phyloP scores from a whole-genome alignment of 1,284 basidiomycete genomes.

The Ceratobasidium sp. region DNA sequence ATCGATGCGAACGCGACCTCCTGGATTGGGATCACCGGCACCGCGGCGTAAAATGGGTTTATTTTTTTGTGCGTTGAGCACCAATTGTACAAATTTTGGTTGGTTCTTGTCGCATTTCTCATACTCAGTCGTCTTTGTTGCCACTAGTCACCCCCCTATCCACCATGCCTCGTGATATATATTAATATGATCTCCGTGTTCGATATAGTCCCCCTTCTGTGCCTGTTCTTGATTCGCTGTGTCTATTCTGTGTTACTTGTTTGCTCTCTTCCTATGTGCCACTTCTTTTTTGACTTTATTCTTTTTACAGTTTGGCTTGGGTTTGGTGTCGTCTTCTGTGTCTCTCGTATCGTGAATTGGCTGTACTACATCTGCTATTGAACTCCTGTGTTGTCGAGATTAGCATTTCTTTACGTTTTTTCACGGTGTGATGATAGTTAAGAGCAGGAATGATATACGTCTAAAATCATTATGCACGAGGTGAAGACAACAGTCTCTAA shows the following conservation, averaged over 20 bases:
- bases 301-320: conserved; percentile 39
- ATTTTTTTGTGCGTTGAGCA: conserved; percentile 2
- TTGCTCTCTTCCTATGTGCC: conserved; percentile 9
- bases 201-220: conserved; percentile 12
- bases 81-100: conserved; percentile 15
- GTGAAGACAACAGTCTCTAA: conserved; percentile 3
- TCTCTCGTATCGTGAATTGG: conserved; percentile 40
- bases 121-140: conserved; percentile 24
- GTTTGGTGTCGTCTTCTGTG: conserved; percentile 34
- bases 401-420: conserved; percentile 29
- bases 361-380: conserved; percentile 42
- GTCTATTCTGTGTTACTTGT: conserved; percentile 30
- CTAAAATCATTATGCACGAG: neutral
- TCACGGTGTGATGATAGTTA: conserved; percentile 10
- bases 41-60: conserved; percentile 13
- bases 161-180: conserved; percentile 18
- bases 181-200: conserved; percentile 35
- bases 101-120: conserved; percentile 17
- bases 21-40: conserved; percentile 41
- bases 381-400: conserved; percentile 39
- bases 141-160: conserved; percentile 29
- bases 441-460: conserved; percentile 7
- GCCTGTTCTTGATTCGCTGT: conserved; percentile 35
- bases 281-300: conserved; percentile 19
- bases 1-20: conserved; percentile 38